A percentile compares a stretch with the other conserved stretches of the same genome.
Evolutionary conservation across 805 yeast genomes (phyloP).

Genomic region (Saccharomycopsis synnaedendra): DNA sequence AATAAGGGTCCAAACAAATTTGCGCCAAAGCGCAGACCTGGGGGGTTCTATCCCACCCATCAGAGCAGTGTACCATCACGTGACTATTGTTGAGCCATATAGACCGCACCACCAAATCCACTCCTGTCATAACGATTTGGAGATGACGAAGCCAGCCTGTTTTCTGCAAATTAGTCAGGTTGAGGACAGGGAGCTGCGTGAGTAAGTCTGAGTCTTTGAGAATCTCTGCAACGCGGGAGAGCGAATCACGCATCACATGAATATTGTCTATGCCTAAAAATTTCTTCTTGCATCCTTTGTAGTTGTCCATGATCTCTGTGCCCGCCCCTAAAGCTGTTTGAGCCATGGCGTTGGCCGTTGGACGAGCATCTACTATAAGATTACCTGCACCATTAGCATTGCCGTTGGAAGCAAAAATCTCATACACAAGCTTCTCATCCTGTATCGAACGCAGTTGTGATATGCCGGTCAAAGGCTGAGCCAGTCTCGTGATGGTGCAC

Average conservation of each 20-base stretch:
- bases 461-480: conserved; percentile 89
- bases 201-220: conserved; percentile 59
- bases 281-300: conserved; percentile 52
- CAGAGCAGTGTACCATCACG: conserved; percentile 85
- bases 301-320: conserved; percentile 84
- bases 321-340: conserved; percentile 98
- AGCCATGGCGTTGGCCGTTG: conserved; percentile 89
- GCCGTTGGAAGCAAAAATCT: conserved; percentile 54
- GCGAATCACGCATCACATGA: conserved; percentile 86
- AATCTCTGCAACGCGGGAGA: conserved; percentile 48
- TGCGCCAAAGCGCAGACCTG: conserved; percentile 79
- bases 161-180: conserved; percentile 39
- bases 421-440: conserved; percentile 74
- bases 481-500: conserved; percentile 74
- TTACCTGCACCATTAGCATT: conserved; percentile 24
- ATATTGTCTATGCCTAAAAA: conserved; percentile 90
- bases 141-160: conserved; percentile 76
- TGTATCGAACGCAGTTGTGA: conserved; percentile 82
- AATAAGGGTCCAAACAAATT: conserved; percentile 82
- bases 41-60: conserved; percentile 97
- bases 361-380: conserved; percentile 83
- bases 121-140: conserved; percentile 56
- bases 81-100: conserved; percentile 75
- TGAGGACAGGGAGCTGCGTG: conserved; percentile 35
- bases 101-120: conserved; percentile 71